Evolutionary conservation across 2,329 filamentous ascomycete genomes (phyloP).

Genomic region (Clarireedia sp.): DNA sequence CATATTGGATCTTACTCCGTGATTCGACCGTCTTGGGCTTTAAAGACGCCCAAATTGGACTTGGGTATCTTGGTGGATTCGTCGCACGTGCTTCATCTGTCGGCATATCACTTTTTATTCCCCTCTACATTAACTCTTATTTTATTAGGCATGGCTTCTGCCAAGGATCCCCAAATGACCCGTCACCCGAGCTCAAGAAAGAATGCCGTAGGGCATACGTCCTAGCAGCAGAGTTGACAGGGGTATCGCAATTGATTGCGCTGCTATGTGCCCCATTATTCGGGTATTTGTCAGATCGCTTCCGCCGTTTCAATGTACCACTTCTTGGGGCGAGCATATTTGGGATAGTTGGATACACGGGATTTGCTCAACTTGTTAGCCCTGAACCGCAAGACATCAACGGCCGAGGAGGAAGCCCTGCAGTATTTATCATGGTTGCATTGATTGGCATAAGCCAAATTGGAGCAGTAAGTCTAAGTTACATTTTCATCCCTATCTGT

Average conservation of each 20-base stretch:
- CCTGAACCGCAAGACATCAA: slow-evolving; percentile 62
- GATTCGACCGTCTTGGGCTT: slow-evolving; percentile 63
- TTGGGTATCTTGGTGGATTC: slow-evolving; percentile 90
- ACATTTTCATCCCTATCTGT: neutral
- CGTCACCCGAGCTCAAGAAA: slow-evolving; percentile 68
- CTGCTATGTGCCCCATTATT: slow-evolving; percentile 80
- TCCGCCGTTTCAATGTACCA: slow-evolving; percentile 61
- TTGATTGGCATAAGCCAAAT: slow-evolving; percentile 90
- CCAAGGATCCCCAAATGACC: slow-evolving; percentile 54
- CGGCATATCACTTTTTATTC: slow-evolving; percentile 90
- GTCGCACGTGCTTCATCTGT: slow-evolving; percentile 92
- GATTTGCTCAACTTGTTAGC: slow-evolving; percentile 68
- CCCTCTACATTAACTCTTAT: slow-evolving; percentile 84
- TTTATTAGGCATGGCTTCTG: slow-evolving; percentile 79
- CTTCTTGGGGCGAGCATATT: slow-evolving; percentile 62
- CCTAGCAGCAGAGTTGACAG: slow-evolving; percentile 77
- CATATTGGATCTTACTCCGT: slow-evolving; percentile 53
- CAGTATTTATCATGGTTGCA: slow-evolving; percentile 68
- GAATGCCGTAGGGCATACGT: slow-evolving; percentile 83
- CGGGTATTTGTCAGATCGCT: slow-evolving; percentile 71
- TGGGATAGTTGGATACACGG: slow-evolving; percentile 70
- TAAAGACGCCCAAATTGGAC: slow-evolving; percentile 66
- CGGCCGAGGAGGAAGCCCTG: slow-evolving; percentile 57
- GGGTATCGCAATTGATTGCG: slow-evolving; percentile 79
- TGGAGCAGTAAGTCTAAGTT: slow-evolving; percentile 44